Conservation (phyloP, 495 filamentous ascomycete genomes). For the Stereocaulon alpinum region DNA sequence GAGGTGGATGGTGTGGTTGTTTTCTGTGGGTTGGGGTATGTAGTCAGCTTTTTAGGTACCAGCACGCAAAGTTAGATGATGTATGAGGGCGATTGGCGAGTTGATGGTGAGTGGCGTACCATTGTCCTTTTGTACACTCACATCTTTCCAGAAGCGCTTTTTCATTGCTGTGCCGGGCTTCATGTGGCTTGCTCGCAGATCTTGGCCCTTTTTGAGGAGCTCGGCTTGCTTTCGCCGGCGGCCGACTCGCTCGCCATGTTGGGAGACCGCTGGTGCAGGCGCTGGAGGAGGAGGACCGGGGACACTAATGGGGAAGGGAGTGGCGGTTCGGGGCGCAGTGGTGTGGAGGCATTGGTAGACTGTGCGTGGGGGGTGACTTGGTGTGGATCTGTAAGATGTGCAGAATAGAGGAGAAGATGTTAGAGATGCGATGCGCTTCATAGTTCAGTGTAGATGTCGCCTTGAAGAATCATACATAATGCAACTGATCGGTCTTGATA, state of each 20-base stretch:
- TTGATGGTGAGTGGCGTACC: slow-evolving; percentile 27
- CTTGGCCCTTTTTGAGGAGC: slow-evolving; percentile 38
- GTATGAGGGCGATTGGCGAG: not conserved
- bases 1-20: slow-evolving; percentile 59
- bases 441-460: not conserved
- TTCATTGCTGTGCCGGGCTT: slow-evolving; percentile 41
- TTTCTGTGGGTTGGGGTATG: slow-evolving; percentile 32
- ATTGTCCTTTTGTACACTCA: slow-evolving; percentile 49
- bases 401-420: slow-evolving; percentile 1
- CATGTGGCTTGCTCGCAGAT: slow-evolving; percentile 27
- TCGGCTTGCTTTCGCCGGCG: slow-evolving; percentile 47
- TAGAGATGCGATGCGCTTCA: slow-evolving; percentile 6
- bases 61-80: not conserved
- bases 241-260: slow-evolving; percentile 41
- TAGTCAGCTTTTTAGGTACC: not conserved
- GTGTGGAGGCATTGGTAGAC: slow-evolving; percentile 39
- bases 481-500: not conserved
- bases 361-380: not conserved
- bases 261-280: slow-evolving; percentile 48
- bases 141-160: slow-evolving; percentile 80
- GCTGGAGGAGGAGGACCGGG: slow-evolving; percentile 77
- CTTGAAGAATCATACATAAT: not conserved
- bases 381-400: slow-evolving; percentile 3
- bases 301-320: slow-evolving; percentile 59
- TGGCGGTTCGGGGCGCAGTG: slow-evolving; percentile 39